Evolutionary conservation across 495 filamentous ascomycete species (phyloP), one percentile per base, ranked within the genome.

Genomic region (Penicillium bialowiezense): DNA sequence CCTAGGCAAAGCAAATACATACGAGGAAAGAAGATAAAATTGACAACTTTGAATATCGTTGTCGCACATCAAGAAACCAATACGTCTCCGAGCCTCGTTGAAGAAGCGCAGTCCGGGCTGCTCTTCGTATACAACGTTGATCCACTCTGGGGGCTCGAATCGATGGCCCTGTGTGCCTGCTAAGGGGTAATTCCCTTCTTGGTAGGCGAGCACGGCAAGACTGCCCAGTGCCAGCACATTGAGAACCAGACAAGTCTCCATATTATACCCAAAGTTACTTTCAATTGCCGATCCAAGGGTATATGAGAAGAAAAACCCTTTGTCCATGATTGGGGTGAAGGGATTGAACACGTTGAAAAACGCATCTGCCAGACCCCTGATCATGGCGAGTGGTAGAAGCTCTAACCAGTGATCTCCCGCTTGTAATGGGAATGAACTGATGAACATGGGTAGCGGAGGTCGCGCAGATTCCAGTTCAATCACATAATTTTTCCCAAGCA

Each of bases 271-370:
- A 46, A 74, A 76, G 3, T 62, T 62, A 35, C 63, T 71, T 44
- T 73, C 69, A 14, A 76, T 72, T 0, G 69, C 72, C 1, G 71
- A 56, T 3, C 71, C 70, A 6, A 76, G 63, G 2, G 72, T 76
- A 29, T 69, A 68, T 0, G 70, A 63, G 54, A 73, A 74, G 51
- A 71, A 76, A 48, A 71, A 76, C 21, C 63, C 66, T 51, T 72
- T 73, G 31, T 76, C 72, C 68, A 76, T 73, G 39, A 76, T 73
- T 2, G 72, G 72, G 6, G 72, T 76, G 19, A 68, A 76, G 0
- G 70, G 71, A 36, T 72, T 74, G 43, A 74, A 73, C 0, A 70
- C 69, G 13, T 63, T 55, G 38, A 74, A 76, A 32, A 76, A 76
- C 0, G 70, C 71, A 57, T 73, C 68, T 13, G 71, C 68, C 14